Base-by-base conservation (phyloP, 331 rosid genomes). In the Dryas integrifolia region DNA sequence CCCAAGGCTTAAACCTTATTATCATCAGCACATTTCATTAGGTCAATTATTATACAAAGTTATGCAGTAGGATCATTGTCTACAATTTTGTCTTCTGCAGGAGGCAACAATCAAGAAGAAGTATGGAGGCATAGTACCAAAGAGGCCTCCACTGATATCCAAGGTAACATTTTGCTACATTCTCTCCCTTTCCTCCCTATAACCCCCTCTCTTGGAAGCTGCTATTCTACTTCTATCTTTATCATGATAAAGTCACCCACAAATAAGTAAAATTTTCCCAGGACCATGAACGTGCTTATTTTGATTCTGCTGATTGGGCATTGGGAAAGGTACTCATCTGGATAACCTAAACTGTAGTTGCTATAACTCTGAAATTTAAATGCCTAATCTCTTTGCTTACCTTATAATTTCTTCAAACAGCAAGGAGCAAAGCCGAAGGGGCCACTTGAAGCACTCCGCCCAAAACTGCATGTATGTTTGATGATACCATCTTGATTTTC, bases 231-330 rank as follows among this genome's bases (percentile, higher is more conserved):
- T 24, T 56, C 39, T 4, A 6, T 3, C 24, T 57, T 48, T 41
- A 30, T 51, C 21, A 10, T 15, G 26, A 35, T 15, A 44, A 65
- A 40, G 58, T 61, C 52, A 65, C 62, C 69, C 46, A 40, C 67
- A 76, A 72, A 65, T 56, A 57, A 77, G 24, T 73, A 58, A 14
- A 24, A 60, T 38, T 52, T 82, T 84, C 61, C 84, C 82, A 94
- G 98, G 98, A 94, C 76, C 98, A 94, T 65, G 98, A 94, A 80
- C 97, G 97, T 15, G 98, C 98, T 55, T 94, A 63, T 81, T 94
- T 94, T 78, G 96, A 94, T 82, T 94, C 98, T 72, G 98, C 98
- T 44, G 98, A 94, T 78, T 94, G 98, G 98, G 98, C 98, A 65
- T 76, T 94, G 82, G 97, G 98, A 72, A 94, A 94, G 97, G 98